phyloP scores from a whole-genome alignment of 2,329 filamentous ascomycete genomes.

The Diaporthe citri region DNA sequence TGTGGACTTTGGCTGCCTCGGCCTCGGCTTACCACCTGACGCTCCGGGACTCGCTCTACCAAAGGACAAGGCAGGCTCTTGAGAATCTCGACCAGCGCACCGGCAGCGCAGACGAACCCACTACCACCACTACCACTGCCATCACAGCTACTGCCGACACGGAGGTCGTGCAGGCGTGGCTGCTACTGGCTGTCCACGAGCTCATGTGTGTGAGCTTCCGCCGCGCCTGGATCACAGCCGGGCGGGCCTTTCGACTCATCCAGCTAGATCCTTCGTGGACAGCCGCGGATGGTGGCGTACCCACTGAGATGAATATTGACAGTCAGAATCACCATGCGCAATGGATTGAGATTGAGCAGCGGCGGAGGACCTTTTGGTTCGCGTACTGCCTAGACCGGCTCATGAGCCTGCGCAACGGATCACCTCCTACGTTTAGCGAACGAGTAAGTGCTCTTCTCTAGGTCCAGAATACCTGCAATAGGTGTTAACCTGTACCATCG shows the following conservation, averaged over 20 bases:
- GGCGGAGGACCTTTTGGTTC: slow-evolving; percentile 46
- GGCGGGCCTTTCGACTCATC: slow-evolving; percentile 51
- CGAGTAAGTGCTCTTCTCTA: slow-evolving; percentile 30
- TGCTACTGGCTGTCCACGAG: slow-evolving; percentile 45
- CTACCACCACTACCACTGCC: neutral
- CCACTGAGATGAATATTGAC: slow-evolving; percentile 42
- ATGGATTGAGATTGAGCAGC: slow-evolving; percentile 42
- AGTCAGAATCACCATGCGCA: slow-evolving; percentile 29
- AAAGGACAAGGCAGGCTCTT: slow-evolving; percentile 45
- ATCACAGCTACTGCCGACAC: slow-evolving; percentile 23
- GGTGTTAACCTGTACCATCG: neutral
- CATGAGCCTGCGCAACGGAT: slow-evolving; percentile 42
- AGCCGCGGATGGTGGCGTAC: slow-evolving; percentile 11
- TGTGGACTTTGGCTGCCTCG: slow-evolving; percentile 49
- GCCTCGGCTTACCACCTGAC: slow-evolving; percentile 48
- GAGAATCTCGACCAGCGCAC: slow-evolving; percentile 44
- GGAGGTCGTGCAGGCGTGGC: slow-evolving; percentile 46
- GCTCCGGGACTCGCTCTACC: slow-evolving; percentile 44
- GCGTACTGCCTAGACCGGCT: slow-evolving; percentile 46
- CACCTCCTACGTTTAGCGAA: slow-evolving; percentile 44
- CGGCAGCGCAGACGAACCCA: slow-evolving; percentile 32
- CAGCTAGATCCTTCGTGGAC: slow-evolving; percentile 38
- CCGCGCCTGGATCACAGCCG: slow-evolving; percentile 51
- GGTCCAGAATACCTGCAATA: no score
- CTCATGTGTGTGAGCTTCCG: slow-evolving; percentile 42